Conservation (phyloP, 179 eudicot species). For the Beta macrorhiza region DNA sequence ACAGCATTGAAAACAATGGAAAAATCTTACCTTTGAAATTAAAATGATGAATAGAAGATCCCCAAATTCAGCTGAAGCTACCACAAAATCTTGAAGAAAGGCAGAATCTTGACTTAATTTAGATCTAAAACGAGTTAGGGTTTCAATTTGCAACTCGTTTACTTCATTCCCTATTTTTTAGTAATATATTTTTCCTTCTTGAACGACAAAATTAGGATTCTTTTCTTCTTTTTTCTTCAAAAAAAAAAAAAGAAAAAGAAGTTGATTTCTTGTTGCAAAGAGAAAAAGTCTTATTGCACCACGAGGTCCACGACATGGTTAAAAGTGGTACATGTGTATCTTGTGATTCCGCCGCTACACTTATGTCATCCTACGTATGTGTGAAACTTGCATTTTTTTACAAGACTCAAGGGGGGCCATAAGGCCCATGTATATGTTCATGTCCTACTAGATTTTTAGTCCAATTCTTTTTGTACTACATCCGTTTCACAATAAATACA, state of each 20-base stretch:
- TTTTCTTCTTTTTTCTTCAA: not conserved
- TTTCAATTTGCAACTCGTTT: slow-evolving; percentile 28
- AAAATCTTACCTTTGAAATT: slow-evolving; percentile 24
- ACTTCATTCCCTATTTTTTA: not conserved
- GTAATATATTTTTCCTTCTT: not conserved
- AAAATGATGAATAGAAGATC: not conserved
- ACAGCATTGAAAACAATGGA: not conserved
- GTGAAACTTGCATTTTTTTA: no score
- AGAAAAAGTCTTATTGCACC: not conserved
- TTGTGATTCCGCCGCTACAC: not conserved
- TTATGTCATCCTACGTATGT: not conserved
- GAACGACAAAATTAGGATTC: not conserved
- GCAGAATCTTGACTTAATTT: not conserved
- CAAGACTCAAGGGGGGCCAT: no score
- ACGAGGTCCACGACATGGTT: not conserved
- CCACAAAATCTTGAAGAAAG: slow-evolving; percentile 11
- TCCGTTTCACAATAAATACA: no score
- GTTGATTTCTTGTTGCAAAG: not conserved
- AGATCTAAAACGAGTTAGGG: slow-evolving; percentile 28
- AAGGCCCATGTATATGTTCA: no score
- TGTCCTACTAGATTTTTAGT: no score
- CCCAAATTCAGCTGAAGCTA: slow-evolving; percentile 13
- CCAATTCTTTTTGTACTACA: no score
- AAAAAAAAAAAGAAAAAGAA: not conserved
- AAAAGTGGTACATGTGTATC: not conserved